These are phyloP conservation scores for Gypsophila paniculata DNA, from an alignment of 179 eudicot species.

Conservation along the genomic window DNA sequence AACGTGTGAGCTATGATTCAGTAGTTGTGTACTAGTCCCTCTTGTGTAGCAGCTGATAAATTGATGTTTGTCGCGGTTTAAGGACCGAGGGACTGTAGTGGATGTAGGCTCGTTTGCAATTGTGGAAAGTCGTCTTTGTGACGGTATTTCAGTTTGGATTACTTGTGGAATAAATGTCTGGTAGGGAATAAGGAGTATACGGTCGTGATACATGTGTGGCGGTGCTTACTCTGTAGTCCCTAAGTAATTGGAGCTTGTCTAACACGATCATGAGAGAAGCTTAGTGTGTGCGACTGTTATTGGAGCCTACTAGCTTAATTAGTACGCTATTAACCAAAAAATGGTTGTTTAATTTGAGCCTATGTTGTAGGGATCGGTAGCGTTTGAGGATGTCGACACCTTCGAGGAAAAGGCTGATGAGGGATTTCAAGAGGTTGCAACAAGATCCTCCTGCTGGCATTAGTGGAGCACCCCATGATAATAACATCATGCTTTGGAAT, in stretches of 20 bases:
- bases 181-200: neutral
- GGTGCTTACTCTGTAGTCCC: neutral
- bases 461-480: constrained; percentile 71
- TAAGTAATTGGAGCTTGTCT: neutral
- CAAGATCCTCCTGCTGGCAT: constrained; percentile 85
- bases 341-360: neutral
- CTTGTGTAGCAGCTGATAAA: neutral
- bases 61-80: neutral
- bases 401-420: constrained; percentile 67
- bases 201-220: too few relatives aligned
- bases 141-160: neutral
- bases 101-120: neutral
- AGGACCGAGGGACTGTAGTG: neutral
- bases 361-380: constrained; percentile 3
- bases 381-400: constrained; percentile 62
- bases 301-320: neutral
- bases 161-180: neutral
- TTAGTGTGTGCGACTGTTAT: neutral
- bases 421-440: constrained; percentile 79
- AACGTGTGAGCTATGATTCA: neutral
- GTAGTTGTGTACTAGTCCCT: neutral
- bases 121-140: neutral
- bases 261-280: too few relatives aligned
- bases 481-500: constrained; percentile 83
- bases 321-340: neutral